Evolutionary conservation across 164 flowering plant genomes (phyloP), one percentile per base, ranked within the genome.

Genomic region (Vitis rupestris): DNA sequence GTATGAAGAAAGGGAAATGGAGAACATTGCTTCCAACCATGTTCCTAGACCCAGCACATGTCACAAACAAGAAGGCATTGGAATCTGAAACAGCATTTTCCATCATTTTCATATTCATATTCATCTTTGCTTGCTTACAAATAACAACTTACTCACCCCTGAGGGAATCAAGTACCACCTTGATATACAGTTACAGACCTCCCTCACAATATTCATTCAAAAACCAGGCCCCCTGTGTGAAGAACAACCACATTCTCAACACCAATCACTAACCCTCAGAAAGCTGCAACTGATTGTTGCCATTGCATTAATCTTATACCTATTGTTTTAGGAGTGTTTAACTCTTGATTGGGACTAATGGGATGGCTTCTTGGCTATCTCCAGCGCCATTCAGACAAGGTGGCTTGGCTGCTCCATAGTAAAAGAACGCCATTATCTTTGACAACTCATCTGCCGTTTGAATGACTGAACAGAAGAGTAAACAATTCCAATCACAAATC

Each of bases 361-460:
- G 98, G 66, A 93, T 87, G n/a, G 59, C 15, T 79, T 91, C 92
- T 49, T 87, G 83, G 61, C 60, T 15, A 63, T 72, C 76, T 19
- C 62, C 83, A 31, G 64, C 44, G 51, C 27, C 37, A 56, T 61
- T 69, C 72, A 94, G 82, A 75, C 84, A 92, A 27, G 89, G 82
- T 63, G 98, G 99, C 82, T 84, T 89, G 65, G 85, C 82, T 61
- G 90, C 98, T 74, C 97, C 97, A 76, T 82, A 95, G 71, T 91
- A 95, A 77, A 87, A 92, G 84, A 83, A 92, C 27, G 97, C 98
- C 99, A 95, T 95, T 14, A 92, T 90, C 74, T 87, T 95, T 7
- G 98, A 92, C 63, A 90, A 73, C 70, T 95, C 97, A 67, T 91
- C 99, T 59, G 97, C 98, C 31, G 84, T 81, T 73, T 91, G 75